Conservation (phyloP, 2,329 filamentous ascomycete genomes). For the Penicillium janthinellum region DNA sequence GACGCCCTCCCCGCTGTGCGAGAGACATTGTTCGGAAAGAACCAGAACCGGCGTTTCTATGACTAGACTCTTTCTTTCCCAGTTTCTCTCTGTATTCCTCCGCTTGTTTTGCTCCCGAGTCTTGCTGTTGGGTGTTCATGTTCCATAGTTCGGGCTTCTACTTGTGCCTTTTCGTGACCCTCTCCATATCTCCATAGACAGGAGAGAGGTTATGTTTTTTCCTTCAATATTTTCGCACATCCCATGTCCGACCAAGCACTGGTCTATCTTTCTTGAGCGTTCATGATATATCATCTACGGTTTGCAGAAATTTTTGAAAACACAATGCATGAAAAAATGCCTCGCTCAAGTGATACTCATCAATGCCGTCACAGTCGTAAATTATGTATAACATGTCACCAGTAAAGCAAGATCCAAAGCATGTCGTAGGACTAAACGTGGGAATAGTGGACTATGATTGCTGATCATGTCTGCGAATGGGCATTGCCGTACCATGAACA, state of each 20-base stretch:
- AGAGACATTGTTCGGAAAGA: constrained; percentile 86
- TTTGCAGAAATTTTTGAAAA: constrained; percentile 14
- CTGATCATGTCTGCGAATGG: constrained; percentile 7
- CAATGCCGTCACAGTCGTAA: constrained; percentile 16
- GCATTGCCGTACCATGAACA: constrained; percentile 3
- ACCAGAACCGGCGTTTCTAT: constrained; percentile 92
- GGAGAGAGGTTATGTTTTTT: constrained; percentile 1
- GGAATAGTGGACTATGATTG: neutral
- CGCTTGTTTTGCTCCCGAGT: constrained; percentile 5
- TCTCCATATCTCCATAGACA: constrained; percentile 21
- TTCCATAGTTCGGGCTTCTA: constrained; percentile 27
- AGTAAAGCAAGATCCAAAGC: neutral
- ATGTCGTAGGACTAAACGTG: neutral
- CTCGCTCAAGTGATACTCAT: constrained; percentile 13
- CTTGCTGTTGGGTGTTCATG: constrained; percentile 14
- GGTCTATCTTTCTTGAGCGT: constrained; percentile 26
- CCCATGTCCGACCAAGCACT: constrained; percentile 19
- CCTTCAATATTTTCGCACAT: constrained; percentile 20
- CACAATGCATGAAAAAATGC: constrained; percentile 14
- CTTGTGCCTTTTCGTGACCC: constrained; percentile 12
- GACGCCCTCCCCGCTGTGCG: constrained; percentile 83
- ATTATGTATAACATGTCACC: constrained; percentile 2
- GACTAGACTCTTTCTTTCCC: constrained; percentile 59
- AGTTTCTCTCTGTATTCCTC: constrained; percentile 7
- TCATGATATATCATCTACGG: constrained; percentile 14